Evolutionary conservation across 2,329 filamentous ascomycete genomes (phyloP).

Genomic region (Monilinia aucupariae): DNA sequence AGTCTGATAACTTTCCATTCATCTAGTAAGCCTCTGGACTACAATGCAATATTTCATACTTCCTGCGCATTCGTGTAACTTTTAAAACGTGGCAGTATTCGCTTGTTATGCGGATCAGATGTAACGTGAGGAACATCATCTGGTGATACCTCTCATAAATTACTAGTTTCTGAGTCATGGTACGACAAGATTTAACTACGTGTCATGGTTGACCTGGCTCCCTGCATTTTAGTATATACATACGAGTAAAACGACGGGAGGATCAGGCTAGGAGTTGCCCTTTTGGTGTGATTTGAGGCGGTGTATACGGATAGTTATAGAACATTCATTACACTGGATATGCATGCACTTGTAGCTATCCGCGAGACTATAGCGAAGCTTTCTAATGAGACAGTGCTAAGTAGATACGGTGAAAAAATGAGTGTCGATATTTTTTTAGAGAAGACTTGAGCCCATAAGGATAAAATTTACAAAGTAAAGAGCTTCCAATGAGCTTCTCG

Average conservation of each 20-base stretch:
- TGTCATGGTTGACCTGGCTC: background rate
- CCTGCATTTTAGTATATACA: background rate
- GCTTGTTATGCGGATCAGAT: fast-evolving
- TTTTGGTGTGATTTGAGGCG: background rate
- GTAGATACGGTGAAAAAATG: background rate
- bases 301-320: background rate
- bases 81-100: background rate
- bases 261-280: background rate
- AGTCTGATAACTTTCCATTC: background rate
- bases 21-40: background rate
- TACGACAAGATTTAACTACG: background rate
- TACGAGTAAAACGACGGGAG: background rate
- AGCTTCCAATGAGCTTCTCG: background rate
- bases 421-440: background rate
- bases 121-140: background rate
- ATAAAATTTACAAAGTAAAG: background rate
- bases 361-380: background rate
- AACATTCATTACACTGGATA: background rate
- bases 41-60: background rate
- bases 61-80: background rate
- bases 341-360: background rate
- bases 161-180: no score
- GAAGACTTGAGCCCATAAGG: background rate
- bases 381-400: background rate
- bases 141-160: background rate